Evolutionary conservation across 768 basidiomycete species (phyloP).

Genomic region (Xerocomellus intermedius): DNA sequence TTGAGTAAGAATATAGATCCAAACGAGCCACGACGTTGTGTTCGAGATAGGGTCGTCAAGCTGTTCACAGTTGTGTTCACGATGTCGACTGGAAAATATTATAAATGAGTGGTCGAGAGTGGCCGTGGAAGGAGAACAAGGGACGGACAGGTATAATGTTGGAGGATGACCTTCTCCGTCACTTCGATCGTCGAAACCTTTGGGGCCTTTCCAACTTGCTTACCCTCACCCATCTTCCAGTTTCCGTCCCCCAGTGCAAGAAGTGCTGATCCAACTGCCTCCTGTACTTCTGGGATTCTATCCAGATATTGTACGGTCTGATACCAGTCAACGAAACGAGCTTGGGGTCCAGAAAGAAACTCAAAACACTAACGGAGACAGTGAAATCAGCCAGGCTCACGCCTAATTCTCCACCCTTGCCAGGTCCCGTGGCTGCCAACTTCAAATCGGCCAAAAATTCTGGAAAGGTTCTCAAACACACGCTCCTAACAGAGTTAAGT

Average conservation of each 20-base stretch:
- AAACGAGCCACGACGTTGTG: conserved; percentile 59
- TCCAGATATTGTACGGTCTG: conserved; percentile 72
- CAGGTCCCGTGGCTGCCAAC: conserved; percentile 46
- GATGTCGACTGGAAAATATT: conserved; percentile 54
- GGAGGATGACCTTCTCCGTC: conserved; percentile 60
- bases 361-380: conserved; percentile 42
- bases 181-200: conserved; percentile 43
- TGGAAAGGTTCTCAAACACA: conserved; percentile 80
- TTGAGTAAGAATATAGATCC: conserved; percentile 79
- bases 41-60: conserved; percentile 61
- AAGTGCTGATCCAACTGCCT: conserved; percentile 64
- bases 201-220: conserved; percentile 52
- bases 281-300: conserved; percentile 65
- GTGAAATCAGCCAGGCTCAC: conserved; percentile 65
- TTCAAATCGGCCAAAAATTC: conserved; percentile 82
- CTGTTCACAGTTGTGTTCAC: conserved; percentile 61
- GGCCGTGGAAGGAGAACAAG: background rate
- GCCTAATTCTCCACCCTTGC: conserved; percentile 58
- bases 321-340: background rate
- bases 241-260: conserved; percentile 80
- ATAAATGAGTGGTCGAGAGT: background rate
- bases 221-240: conserved; percentile 89
- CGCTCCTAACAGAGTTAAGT: conserved; percentile 56
- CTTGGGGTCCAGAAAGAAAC: background rate
- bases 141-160: conserved; percentile 71